Evolutionary conservation across 176 grass and related monocot species (phyloP).

Genomic region (Themeda triandra): DNA sequence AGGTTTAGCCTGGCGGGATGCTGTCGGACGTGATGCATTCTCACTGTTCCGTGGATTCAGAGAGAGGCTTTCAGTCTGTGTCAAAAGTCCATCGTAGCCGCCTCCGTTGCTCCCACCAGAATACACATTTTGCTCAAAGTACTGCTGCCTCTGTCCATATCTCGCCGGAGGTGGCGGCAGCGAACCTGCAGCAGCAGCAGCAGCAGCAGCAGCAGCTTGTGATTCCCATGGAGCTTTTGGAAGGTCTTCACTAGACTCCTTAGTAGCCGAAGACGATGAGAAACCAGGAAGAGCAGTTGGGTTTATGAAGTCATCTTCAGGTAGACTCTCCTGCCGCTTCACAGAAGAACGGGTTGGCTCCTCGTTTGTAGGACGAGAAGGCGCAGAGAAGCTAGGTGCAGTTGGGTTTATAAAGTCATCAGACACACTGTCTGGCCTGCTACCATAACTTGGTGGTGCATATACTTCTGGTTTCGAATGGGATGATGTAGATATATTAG

Average conservation of each 20-base stretch:
- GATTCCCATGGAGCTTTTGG: conserved; percentile 71
- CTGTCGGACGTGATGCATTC: neutral
- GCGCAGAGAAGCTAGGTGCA: conserved; percentile 37
- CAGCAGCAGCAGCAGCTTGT: conserved; percentile 41
- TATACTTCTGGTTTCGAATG: conserved; percentile 31
- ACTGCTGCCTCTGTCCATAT: conserved; percentile 88
- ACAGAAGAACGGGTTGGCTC: conserved; percentile 1
- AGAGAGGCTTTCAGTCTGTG: conserved; percentile 49
- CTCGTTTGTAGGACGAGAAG: conserved; percentile 16
- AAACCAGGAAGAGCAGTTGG: conserved; percentile 52
- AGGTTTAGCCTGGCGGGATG: conserved; percentile 51
- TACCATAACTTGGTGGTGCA: conserved; percentile 19
- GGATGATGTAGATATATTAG: conserved; percentile 34
- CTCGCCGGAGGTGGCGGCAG: conserved; percentile 79
- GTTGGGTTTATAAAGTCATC: conserved; percentile 56
- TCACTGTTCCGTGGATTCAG: conserved; percentile 35
- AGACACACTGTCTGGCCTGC: conserved; percentile 22
- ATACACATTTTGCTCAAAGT: conserved; percentile 51
- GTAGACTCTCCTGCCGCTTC: conserved; percentile 39
- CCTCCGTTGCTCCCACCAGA: conserved; percentile 46
- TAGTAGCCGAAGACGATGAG: conserved; percentile 29
- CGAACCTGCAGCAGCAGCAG: conserved; percentile 48
- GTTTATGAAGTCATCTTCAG: conserved; percentile 59
- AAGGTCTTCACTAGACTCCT: conserved; percentile 53
- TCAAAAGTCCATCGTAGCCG: conserved; percentile 40